Conservation (phyloP, 345 rosid species). For the Rhodomyrtus tomentosa region DNA sequence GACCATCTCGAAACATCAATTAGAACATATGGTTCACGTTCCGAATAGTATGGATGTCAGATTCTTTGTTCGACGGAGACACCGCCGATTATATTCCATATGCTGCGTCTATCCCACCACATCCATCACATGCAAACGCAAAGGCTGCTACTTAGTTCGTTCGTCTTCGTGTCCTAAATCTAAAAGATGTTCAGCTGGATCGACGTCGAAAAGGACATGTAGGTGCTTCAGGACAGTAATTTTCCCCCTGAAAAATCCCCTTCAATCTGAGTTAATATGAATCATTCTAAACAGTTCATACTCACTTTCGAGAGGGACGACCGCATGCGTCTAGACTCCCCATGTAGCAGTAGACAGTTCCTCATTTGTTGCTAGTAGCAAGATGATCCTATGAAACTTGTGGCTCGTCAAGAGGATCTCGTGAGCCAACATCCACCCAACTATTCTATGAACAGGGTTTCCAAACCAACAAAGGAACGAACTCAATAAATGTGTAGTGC, state of each 20-base stretch:
- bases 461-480: constrained; percentile 11
- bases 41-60: background rate
- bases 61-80: background rate
- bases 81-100: background rate
- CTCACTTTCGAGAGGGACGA: background rate
- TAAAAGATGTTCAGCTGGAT: background rate
- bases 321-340: background rate
- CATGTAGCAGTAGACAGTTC: background rate
- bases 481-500: constrained; percentile 4
- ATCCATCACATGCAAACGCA: background rate
- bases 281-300: background rate
- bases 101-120: background rate
- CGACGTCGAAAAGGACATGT: background rate
- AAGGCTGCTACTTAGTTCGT: background rate
- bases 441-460: background rate
- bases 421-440: constrained; percentile 28
- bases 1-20: background rate
- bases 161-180: background rate
- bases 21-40: background rate
- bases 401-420: constrained; percentile 17
- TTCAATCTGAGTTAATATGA: background rate
- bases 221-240: background rate
- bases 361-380: background rate
- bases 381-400: background rate
- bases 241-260: background rate